Base-by-base conservation (phyloP, 176 grass and related monocot species). In the Aegilops speltoides region DNA sequence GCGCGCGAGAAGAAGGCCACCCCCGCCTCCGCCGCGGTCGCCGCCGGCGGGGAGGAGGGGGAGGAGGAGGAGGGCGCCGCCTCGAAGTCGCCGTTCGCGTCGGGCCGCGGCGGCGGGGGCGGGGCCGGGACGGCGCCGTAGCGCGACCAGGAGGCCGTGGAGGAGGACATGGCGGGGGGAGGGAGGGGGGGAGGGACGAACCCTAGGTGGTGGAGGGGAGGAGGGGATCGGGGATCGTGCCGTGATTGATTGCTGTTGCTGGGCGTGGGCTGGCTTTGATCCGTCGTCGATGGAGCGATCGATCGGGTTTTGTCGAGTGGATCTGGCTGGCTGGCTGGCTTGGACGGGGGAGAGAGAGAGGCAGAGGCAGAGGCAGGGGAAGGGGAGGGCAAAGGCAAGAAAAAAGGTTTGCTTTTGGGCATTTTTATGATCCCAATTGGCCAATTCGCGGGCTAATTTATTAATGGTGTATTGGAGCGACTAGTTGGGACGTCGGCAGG, bases 1-100 rank as follows among this genome's bases (percentile, higher is more conserved):
- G 88, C 88, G 20, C 91, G 82, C 20, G 92, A 91, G 92, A 94
- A 94, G 81, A 94, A 86, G 68, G 83, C 87, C 31, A 90, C 90
- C 26, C 82, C 84, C 8, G 86, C 86, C 40, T 86, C 83, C 70
- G 84, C 88, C 25, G 88, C 79, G 12, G 90, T 78, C 10, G 87
- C 20, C 5, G 73, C 15, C 8, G 73, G 13, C 41, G 26, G 74
- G 4, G 74, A 77, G 0, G 80, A 13, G 4, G 87, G 38, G n/a
- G 79, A 73, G n/a, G 79, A 77, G n/a, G 92, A 24, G 61, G 28
- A 48, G 33, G 64, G 45, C 33, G 77, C 3, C 33, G 77, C 3
- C 65, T 68, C 64, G 64, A 5, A 68, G 59, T 4, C 76, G 60
- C 8, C 77, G 41, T 16, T 14, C 14, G 6, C 75, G 25, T 57